Percentiles rank a stretch among this genome's conserved stretches.
Conservation (phyloP, 202 grass and related monocot species). For the Carex sylvatica region DNA sequence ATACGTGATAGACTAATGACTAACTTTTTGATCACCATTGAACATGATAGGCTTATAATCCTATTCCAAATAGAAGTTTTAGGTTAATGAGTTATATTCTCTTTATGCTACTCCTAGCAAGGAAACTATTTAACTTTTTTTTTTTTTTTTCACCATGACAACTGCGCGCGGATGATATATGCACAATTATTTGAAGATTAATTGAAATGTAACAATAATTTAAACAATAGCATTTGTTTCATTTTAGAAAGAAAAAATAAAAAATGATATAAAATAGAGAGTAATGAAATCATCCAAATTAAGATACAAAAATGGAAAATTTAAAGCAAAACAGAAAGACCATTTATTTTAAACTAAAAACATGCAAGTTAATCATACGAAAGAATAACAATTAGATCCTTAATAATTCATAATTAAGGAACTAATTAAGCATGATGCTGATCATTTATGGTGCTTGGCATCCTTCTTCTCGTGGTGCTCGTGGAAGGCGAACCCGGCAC, state of each 20-base stretch:
- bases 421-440: neutral
- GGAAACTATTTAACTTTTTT: too few species aligned
- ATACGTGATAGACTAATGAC: too few species aligned
- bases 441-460: slow-evolving; percentile 27
- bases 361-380: neutral
- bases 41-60: too few species aligned
- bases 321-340: neutral
- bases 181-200: neutral
- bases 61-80: too few species aligned
- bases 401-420: neutral
- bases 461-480: slow-evolving; percentile 87
- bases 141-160: too few species aligned
- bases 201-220: neutral
- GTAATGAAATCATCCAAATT: too few species aligned
- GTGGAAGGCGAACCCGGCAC: slow-evolving; percentile 45
- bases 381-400: neutral
- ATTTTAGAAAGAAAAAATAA: neutral
- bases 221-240: slow-evolving; percentile 2
- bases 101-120: too few species aligned
- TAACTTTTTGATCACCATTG: too few species aligned
- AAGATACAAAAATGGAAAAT: neutral
- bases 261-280: neutral
- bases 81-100: too few species aligned
- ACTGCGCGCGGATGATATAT: neutral
- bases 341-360: neutral